These are phyloP conservation scores for Neurospora pannonica DNA, from an alignment of 495 filamentous ascomycete species.

Conservation along the genomic window DNA sequence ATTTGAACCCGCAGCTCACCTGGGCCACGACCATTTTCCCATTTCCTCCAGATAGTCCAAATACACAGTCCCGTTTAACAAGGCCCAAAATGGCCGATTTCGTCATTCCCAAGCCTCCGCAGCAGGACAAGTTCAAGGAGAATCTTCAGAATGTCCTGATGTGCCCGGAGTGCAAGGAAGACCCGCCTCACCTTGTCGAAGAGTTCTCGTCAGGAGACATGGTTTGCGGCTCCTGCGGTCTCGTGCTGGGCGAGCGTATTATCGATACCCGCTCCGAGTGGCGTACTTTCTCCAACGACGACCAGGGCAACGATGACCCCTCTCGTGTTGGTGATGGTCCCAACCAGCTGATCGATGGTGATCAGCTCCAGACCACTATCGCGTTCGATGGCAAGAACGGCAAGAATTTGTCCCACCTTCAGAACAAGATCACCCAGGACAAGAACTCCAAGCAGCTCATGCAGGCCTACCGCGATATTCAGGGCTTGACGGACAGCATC, in stretches of 20 bases:
- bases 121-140: constrained; percentile 25
- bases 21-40: not conserved
- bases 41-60: not conserved
- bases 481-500: constrained; percentile 75
- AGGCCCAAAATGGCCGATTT: constrained; percentile 9
- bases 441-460: constrained; percentile 73
- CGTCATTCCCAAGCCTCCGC: not conserved
- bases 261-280: constrained; percentile 95
- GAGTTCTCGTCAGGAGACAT: constrained; percentile 88
- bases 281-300: constrained; percentile 97
- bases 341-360: constrained; percentile 80
- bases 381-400: constrained; percentile 62
- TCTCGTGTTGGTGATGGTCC: constrained; percentile 92
- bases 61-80: not conserved
- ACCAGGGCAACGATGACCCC: constrained; percentile 86
- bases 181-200: constrained; percentile 83
- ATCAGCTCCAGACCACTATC: constrained; percentile 86
- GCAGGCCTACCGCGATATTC: constrained; percentile 82
- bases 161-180: constrained; percentile 84
- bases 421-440: constrained; percentile 76
- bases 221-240: constrained; percentile 81
- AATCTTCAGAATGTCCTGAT: constrained; percentile 77
- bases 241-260: constrained; percentile 84
- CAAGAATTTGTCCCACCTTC: constrained; percentile 73
- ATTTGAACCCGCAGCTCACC: not conserved